A percentile compares a stretch with the other conserved stretches of the same genome.
These are phyloP conservation scores for Cercospora sojina DNA, from an alignment of 2,329 filamentous ascomycete species.

Conservation along the genomic window DNA sequence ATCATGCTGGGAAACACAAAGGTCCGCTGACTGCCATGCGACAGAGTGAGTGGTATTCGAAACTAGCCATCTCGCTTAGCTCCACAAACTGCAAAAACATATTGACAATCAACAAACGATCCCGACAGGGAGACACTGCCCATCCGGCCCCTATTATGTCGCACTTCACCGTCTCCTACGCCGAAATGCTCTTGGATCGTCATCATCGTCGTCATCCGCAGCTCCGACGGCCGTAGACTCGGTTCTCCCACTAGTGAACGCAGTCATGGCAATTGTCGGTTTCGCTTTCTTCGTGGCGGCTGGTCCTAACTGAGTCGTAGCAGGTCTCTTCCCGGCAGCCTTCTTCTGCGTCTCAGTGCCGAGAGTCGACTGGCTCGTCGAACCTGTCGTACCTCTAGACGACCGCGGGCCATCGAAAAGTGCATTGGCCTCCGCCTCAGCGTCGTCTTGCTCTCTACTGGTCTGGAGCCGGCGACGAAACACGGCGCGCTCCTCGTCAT, in stretches of 20 bases:
- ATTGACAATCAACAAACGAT: neutral
- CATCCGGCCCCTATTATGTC: neutral
- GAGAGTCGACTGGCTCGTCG: constrained; percentile 23
- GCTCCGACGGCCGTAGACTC: constrained; percentile 16
- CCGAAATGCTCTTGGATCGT: constrained; percentile 57
- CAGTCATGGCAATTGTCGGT: constrained; percentile 27
- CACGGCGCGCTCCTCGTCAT: constrained; percentile 27
- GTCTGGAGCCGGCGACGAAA: constrained; percentile 35
- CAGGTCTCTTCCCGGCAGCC: constrained; percentile 33
- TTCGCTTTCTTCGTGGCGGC: constrained; percentile 36
- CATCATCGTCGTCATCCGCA: constrained; percentile 50
- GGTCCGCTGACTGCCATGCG: neutral
- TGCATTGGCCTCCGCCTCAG: constrained; percentile 21
- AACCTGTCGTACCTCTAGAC: constrained; percentile 12
- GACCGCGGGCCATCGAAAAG: constrained; percentile 13
- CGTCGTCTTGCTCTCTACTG: constrained; percentile 33
- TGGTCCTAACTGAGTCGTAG: constrained; percentile 22
- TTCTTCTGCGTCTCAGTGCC: constrained; percentile 29
- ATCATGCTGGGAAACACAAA: neutral
- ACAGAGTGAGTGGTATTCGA: neutral
- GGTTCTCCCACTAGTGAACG: neutral
- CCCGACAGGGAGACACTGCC: neutral
- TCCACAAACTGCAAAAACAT: neutral
- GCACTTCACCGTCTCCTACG: constrained; percentile 39
- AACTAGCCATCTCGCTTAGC: neutral